These are phyloP conservation scores for Gossypium davidsonii DNA, from an alignment of 441 rosid genomes.

Conservation along the genomic window DNA sequence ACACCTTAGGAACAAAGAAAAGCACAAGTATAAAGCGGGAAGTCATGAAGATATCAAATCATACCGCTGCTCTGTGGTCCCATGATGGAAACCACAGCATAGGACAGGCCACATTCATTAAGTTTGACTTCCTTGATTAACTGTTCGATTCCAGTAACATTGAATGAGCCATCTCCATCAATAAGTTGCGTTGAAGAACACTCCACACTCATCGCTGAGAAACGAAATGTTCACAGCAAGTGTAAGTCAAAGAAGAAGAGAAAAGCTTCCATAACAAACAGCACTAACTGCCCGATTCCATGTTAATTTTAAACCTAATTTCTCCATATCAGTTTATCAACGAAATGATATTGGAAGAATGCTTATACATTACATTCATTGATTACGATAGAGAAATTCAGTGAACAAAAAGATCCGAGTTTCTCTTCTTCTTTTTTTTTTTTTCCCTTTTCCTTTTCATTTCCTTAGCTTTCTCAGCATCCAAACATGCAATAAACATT, in stretches of 20 bases:
- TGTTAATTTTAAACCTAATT: not conserved
- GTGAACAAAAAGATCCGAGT: not conserved
- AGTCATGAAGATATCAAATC: constrained; percentile 20
- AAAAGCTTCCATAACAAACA: not conserved
- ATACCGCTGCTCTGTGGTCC: constrained; percentile 99
- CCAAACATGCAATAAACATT: constrained; percentile 15
- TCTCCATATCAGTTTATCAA: not conserved
- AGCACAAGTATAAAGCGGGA: not conserved
- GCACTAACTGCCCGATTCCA: not conserved
- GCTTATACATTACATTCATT: not conserved
- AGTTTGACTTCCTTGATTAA: constrained; percentile 75
- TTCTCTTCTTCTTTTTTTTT: not conserved
- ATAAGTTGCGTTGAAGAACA: constrained; percentile 87
- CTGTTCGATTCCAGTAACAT: constrained; percentile 56
- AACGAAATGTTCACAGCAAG: constrained; percentile 6
- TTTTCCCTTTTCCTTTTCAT: not conserved
- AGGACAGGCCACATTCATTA: constrained; percentile 83
- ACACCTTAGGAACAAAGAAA: not conserved
- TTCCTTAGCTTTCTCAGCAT: constrained; percentile 14
- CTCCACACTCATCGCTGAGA: constrained; percentile 34
- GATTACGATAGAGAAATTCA: not conserved
- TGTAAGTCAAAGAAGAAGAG: constrained; percentile 7
- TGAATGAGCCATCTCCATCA: constrained; percentile 85
- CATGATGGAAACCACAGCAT: constrained; percentile 97
- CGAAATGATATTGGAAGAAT: not conserved